Evolutionary conservation across 2,329 filamentous ascomycete genomes (phyloP).

Genomic region (Fusarium staphyleae): DNA sequence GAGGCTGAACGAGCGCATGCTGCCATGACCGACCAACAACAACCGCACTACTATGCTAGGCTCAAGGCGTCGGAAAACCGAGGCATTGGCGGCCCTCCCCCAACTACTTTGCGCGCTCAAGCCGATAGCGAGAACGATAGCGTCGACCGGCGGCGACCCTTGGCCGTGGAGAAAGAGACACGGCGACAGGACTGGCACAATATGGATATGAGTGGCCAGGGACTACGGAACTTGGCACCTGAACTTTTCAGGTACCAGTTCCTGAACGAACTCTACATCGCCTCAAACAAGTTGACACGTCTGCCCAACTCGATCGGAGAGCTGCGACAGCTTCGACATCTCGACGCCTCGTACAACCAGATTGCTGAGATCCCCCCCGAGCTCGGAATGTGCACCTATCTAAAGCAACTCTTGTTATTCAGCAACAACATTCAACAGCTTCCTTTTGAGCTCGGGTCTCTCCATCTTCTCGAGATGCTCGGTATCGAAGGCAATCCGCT

Average conservation of each 20-base stretch:
- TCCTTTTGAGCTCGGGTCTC: slow-evolving; percentile 85
- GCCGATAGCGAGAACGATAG: slow-evolving; percentile 60
- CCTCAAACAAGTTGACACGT: slow-evolving; percentile 85
- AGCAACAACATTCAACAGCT: slow-evolving; percentile 87
- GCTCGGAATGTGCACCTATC: slow-evolving; percentile 94
- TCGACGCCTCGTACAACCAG: slow-evolving; percentile 91
- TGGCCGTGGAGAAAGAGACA: slow-evolving; percentile 70
- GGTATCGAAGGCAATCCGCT: slow-evolving; percentile 93
- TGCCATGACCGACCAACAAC: slow-evolving; percentile 73
- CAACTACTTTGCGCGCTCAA: slow-evolving; percentile 57
- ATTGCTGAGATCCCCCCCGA: slow-evolving; percentile 83
- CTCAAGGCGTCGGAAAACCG: slow-evolving; percentile 74
- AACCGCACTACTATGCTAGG: slow-evolving; percentile 75
- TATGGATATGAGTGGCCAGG: slow-evolving; percentile 95
- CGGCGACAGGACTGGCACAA: slow-evolving; percentile 89
- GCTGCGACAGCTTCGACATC: slow-evolving; percentile 78
- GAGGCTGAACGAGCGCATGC: slow-evolving; percentile 75
- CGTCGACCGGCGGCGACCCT: slow-evolving; percentile 65
- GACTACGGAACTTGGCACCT: slow-evolving; percentile 79
- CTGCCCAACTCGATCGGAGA: slow-evolving; percentile 84
- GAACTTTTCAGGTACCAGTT: slow-evolving; percentile 89
- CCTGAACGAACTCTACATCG: slow-evolving; percentile 89
- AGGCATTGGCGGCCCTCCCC: slow-evolving; percentile 64
- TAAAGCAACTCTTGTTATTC: slow-evolving; percentile 85
- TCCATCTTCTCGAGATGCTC: slow-evolving; percentile 87